These are phyloP conservation scores for Smittium culicis DNA, from an alignment of 371 early-diverging fungal genomes.

Conservation along the genomic window DNA sequence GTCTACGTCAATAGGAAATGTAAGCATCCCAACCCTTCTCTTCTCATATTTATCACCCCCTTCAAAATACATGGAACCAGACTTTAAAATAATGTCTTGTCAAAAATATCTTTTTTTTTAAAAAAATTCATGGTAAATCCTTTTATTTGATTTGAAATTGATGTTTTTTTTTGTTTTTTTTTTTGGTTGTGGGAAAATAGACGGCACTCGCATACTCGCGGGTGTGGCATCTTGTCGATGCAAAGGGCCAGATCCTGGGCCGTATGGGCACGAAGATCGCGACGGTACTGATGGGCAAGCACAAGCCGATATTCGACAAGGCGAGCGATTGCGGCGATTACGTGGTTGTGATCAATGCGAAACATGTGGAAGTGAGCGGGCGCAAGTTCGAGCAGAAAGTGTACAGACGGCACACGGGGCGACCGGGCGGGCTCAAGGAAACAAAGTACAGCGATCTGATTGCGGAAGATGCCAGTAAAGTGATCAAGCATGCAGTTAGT, in stretches of 20 bases:
- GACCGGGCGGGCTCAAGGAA: constrained; percentile 83
- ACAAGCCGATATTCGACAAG: constrained; percentile 90
- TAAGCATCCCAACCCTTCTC: constrained; percentile 22
- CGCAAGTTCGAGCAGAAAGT: constrained; percentile 76
- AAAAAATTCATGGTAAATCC: neutral
- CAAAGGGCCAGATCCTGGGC: constrained; percentile 76
- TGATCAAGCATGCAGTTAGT: constrained; percentile 80
- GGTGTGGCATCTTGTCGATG: constrained; percentile 93
- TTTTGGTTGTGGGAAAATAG: constrained; percentile 27
- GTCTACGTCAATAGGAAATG: constrained; percentile 54
- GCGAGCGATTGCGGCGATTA: constrained; percentile 94
- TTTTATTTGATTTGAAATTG: no score
- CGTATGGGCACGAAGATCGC: constrained; percentile 75
- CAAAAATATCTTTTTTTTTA: no score
- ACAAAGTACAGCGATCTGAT: constrained; percentile 56
- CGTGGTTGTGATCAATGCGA: constrained; percentile 91
- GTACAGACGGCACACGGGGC: constrained; percentile 80
- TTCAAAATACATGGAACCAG: no score
- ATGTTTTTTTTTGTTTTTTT: neutral
- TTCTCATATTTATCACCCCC: neutral
- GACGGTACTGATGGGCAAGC: constrained; percentile 91
- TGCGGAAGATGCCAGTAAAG: constrained; percentile 60
- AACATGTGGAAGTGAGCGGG: constrained; percentile 67
- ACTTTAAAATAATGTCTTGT: no score
- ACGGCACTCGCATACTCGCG: constrained; percentile 84